Evolutionary conservation across 2,329 filamentous ascomycete species (phyloP).

Genomic region (Dactylellina leptospora): DNA sequence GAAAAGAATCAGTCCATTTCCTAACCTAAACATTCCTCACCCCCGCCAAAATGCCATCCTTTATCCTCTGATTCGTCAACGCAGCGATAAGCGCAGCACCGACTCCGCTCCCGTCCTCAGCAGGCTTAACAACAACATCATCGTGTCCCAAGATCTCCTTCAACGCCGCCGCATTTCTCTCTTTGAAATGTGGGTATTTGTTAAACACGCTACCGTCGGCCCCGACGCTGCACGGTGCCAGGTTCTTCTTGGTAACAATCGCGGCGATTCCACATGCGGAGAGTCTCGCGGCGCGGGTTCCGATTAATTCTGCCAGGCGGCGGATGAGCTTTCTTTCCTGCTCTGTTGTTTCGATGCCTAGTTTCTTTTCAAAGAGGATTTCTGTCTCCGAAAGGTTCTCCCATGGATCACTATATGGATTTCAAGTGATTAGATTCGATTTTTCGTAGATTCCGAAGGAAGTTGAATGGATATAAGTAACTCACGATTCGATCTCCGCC

Average conservation of each 20-base stretch:
- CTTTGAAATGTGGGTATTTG: conserved; percentile 99
- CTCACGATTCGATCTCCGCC: conserved; percentile 83
- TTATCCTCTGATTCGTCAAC: conserved; percentile 71
- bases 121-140: conserved; percentile 74
- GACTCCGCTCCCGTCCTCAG: conserved; percentile 97
- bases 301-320: conserved; percentile 89
- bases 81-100: conserved; percentile 92
- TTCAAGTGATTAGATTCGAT: conserved; percentile 18
- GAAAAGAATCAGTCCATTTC: not conserved
- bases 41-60: conserved; percentile 71
- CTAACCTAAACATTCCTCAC: conserved; percentile 59
- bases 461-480: not conserved
- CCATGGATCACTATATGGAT: conserved; percentile 75
- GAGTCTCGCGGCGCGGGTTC: conserved; percentile 89
- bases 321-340: conserved; percentile 89
- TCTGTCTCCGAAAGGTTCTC: conserved; percentile 92
- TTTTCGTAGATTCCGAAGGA: not conserved
- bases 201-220: conserved; percentile 98
- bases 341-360: conserved; percentile 74
- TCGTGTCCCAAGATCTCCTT: conserved; percentile 92
- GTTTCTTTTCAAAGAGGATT: conserved; percentile 80
- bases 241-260: conserved; percentile 95
- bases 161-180: conserved; percentile 84
- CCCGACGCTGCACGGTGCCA: conserved; percentile 87
- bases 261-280: conserved; percentile 94